Base-by-base conservation (phyloP, 148 eudicot genomes). In the Nepenthes mirabilis region DNA sequence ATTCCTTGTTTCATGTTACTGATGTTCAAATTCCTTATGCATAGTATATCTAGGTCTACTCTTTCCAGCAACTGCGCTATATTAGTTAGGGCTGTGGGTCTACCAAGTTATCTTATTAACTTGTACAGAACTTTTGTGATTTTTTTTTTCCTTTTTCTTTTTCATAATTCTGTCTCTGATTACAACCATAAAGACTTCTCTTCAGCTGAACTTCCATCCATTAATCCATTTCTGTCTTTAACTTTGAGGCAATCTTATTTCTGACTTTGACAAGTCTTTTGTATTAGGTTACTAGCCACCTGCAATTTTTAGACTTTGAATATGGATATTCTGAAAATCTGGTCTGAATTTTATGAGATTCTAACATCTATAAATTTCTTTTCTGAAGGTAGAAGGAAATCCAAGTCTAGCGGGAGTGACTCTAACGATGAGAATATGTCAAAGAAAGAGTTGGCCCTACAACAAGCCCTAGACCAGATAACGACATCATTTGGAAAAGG, bases 391-490 rank as follows among this genome's bases (percentile, higher is more conserved):
- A 77, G 40, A 68, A 86, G 14, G 78, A 94, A 76, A 72, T 79
- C 91, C 52, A 89, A 86, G 65, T 74, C 90, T 52, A 84, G 69
- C 63, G 77, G 80, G 62, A 94, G 95, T 70, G 91, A 81, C 11
- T 93, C 96, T 34, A 84, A 78, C 56, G 97, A 86, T 33, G 95
- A 94, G 57, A 78, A 74, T 69, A 6, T 86, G 77, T 84, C 99
- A 34, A 76, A 78, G 74, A 84, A 87, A 66, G 99, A 89, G 3
- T 64, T 84, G 60, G 97, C 99, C 49, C 81, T 94, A 36, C 73
- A 83, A 51, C 87, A 75, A 73, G 97, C 99, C 1, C 5, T 94
- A 34, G 99, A 94, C 65, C 99, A 94, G 70, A 89, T 94, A 61
- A 77, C 83, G 4, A 50, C 83, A 37, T 75, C 97, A 53, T 90